Evolutionary conservation across 176 grass and related monocot species (phyloP).

Genomic region (Eleusine coracana): DNA sequence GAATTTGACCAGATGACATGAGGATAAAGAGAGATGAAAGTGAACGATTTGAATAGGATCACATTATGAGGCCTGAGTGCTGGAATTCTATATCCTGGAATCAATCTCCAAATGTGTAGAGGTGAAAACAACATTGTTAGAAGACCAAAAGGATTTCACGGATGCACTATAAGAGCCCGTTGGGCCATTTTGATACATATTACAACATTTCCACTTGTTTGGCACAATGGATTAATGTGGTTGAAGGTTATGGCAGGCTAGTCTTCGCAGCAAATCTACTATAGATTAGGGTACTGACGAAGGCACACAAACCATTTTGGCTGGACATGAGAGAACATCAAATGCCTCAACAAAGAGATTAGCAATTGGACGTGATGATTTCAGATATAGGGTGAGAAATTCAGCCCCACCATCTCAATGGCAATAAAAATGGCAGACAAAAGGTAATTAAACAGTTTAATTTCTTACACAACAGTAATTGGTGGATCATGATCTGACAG

Average conservation of each 20-base stretch:
- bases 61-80: not conserved
- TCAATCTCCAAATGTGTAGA: not conserved
- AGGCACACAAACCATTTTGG: not conserved
- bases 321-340: conserved; percentile 18
- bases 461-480: not conserved
- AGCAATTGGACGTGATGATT: conserved; percentile 13
- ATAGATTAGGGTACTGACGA: conserved; percentile 8
- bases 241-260: conserved; percentile 14
- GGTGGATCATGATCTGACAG: not conserved
- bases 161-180: not conserved
- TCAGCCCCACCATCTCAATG: not conserved
- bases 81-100: not conserved
- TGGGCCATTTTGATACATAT: not conserved
- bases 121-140: conserved; percentile 1
- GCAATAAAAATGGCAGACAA: conserved; percentile 10
- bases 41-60: not conserved
- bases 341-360: not conserved
- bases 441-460: not conserved
- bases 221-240: not conserved
- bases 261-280: not conserved
- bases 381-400: too few relatives aligned
- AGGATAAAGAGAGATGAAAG: conserved; percentile 6
- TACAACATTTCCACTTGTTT: conserved; percentile 22
- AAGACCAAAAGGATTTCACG: not conserved
- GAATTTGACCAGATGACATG: conserved; percentile 16